Percentiles rank a stretch among this genome's conserved stretches.
Evolutionary conservation across 2,329 filamentous ascomycete species (phyloP).

Genomic region (Lachnellula subtilissima): DNA sequence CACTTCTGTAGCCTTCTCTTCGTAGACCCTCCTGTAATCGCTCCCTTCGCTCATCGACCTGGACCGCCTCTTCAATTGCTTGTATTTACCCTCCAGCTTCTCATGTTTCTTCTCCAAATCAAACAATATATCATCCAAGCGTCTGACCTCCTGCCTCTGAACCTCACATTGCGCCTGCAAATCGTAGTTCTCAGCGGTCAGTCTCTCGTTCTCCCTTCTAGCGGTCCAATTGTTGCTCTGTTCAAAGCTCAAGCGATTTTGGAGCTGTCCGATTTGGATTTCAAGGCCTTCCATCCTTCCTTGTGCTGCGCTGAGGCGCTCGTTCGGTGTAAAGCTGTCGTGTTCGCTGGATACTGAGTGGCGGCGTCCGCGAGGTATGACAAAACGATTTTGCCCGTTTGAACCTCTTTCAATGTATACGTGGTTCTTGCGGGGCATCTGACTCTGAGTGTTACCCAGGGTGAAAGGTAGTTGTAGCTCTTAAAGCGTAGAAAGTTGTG

Average conservation of each 20-base stretch:
- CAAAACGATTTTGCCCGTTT: conserved; percentile 18
- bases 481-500: conserved; percentile 1
- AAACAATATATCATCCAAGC: conserved; percentile 11
- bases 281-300: conserved; percentile 12
- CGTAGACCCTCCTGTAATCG: conserved; percentile 17
- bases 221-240: conserved; percentile 17
- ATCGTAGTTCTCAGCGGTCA: conserved; percentile 16
- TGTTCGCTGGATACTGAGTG: conserved; percentile 1
- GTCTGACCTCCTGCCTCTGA: conserved; percentile 7
- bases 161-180: conserved; percentile 14
- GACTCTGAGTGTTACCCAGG: conserved; percentile 18
- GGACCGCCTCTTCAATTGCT: conserved; percentile 14
- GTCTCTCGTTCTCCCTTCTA: conserved; percentile 9
- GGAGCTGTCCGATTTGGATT: conserved; percentile 12
- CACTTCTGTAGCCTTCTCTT: conserved; percentile 21
- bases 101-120: conserved; percentile 15
- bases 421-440: conserved; percentile 15
- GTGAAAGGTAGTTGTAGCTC: conserved; percentile 8
- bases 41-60: conserved; percentile 1
- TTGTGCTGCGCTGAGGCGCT: conserved; percentile 20
- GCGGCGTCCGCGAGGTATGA: conserved; percentile 6
- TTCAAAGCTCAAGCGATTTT: conserved; percentile 15
- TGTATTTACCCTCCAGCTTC: conserved; percentile 19
- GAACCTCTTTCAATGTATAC: conserved; percentile 17
- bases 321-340: conserved; percentile 6